phyloP scores from a whole-genome alignment of 1,284 basidiomycete species.

The Thelephora terrestris region DNA sequence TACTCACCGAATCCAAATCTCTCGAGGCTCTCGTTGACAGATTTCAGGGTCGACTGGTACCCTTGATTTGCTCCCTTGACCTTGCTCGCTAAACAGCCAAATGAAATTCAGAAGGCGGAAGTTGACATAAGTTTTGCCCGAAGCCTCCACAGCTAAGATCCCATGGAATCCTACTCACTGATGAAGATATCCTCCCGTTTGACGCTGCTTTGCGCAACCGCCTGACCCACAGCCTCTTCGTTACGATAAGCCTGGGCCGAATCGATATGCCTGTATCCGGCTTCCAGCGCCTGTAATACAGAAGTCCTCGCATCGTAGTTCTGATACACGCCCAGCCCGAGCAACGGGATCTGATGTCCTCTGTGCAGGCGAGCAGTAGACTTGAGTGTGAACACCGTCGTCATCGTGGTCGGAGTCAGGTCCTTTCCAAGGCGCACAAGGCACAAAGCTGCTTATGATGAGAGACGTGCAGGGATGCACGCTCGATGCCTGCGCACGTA shows the following conservation, averaged over 20 bases:
- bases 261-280: conserved; percentile 72
- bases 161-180: conserved; percentile 33
- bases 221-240: conserved; percentile 54
- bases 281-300: conserved; percentile 57
- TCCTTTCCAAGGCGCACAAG: too few species aligned
- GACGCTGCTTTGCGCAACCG: conserved; percentile 43
- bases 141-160: too few species aligned
- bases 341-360: conserved; percentile 55
- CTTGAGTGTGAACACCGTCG: not conserved
- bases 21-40: conserved; percentile 17
- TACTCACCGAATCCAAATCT: conserved; percentile 16
- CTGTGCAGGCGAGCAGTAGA: not conserved
- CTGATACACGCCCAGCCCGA: conserved; percentile 78
- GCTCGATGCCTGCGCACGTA: too few species aligned
- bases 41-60: conserved; percentile 17
- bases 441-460: too few species aligned
- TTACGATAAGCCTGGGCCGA: conserved; percentile 69
- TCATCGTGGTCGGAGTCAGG: not conserved
- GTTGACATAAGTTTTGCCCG: too few species aligned
- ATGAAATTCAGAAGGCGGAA: not conserved
- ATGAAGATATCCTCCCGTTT: conserved; percentile 53
- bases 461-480: too few species aligned
- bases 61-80: conserved; percentile 18
- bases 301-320: conserved; percentile 50
- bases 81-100: conserved; percentile 13